These are phyloP conservation scores for Colletotrichum liriopes DNA, from an alignment of 2,329 filamentous ascomycete genomes.

Conservation along the genomic window DNA sequence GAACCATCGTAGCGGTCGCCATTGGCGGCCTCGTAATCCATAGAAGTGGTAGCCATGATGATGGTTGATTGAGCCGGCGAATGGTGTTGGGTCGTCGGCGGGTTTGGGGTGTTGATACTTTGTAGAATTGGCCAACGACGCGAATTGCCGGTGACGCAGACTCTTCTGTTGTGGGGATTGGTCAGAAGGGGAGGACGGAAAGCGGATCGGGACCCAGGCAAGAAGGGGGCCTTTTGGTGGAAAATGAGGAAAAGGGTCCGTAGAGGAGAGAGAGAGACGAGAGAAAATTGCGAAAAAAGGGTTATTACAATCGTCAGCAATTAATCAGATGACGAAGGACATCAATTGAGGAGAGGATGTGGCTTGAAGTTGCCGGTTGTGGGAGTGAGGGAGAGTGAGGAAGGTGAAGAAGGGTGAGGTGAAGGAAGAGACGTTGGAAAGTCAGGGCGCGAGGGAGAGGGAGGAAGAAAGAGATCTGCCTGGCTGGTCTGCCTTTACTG, in stretches of 20 bases:
- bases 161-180: constrained; percentile 40
- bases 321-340: constrained; percentile 17
- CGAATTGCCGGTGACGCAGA: constrained; percentile 39
- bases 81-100: background rate
- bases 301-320: constrained; percentile 33
- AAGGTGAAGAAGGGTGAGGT: constrained; percentile 38
- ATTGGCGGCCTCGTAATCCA: constrained; percentile 80
- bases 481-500: constrained; percentile 7
- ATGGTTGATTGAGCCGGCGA: constrained; percentile 26
- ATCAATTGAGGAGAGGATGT: constrained; percentile 29
- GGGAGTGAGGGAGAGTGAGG: constrained; percentile 30
- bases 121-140: constrained; percentile 30
- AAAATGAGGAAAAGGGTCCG: constrained; percentile 26
- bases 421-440: constrained; percentile 34
- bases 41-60: constrained; percentile 75
- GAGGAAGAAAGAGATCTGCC: constrained; percentile 11
- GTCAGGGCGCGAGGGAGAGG: constrained; percentile 13
- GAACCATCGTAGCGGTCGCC: constrained; percentile 78
- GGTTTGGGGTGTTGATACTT: constrained; percentile 15
- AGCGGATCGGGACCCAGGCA: constrained; percentile 17
- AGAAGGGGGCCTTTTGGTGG: constrained; percentile 13
- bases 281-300: constrained; percentile 45
- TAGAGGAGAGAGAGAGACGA: constrained; percentile 33
- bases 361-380: constrained; percentile 31
- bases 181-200: constrained; percentile 33